A percentile compares a stretch with the other conserved stretches of the same genome.
phyloP scores from a whole-genome alignment of 2,329 filamentous ascomycete genomes.

The Colletotrichum sp. region DNA sequence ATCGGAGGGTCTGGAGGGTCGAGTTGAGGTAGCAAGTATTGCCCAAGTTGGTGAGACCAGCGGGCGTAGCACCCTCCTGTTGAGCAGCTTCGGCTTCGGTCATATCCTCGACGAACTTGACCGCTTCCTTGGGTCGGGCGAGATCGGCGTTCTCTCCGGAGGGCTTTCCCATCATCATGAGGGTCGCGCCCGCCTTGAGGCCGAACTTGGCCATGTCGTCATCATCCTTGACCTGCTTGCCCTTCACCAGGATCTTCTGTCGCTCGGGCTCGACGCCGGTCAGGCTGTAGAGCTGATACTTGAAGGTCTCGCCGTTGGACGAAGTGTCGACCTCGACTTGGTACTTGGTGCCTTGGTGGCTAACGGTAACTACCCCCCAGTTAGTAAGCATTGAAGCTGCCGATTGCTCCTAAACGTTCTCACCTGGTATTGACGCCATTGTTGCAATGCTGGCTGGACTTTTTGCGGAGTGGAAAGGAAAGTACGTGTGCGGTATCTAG shows the following conservation, averaged over 20 bases:
- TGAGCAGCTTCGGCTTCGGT: constrained; percentile 89
- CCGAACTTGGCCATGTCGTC: constrained; percentile 82
- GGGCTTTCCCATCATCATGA: constrained; percentile 97
- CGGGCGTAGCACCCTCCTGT: constrained; percentile 82
- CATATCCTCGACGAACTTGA: constrained; percentile 97
- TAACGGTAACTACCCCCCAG: constrained; percentile 74
- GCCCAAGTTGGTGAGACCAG: constrained; percentile 88
- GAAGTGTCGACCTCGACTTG: constrained; percentile 88
- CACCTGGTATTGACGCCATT: constrained; percentile 64
- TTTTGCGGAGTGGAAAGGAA: constrained; percentile 10
- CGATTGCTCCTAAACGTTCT: constrained; percentile 25
- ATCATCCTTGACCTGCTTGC: constrained; percentile 94
- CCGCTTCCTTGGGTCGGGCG: constrained; percentile 76
- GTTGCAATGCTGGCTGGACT: constrained; percentile 4
- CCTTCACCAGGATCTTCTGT: constrained; percentile 95
- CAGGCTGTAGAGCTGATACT: constrained; percentile 92
- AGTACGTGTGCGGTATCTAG: neutral
- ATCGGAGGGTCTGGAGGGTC: constrained; percentile 87
- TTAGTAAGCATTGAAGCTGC: constrained; percentile 26
- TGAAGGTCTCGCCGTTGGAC: constrained; percentile 90
- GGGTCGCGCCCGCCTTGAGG: constrained; percentile 82
- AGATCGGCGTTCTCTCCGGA: constrained; percentile 66
- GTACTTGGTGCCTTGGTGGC: constrained; percentile 94
- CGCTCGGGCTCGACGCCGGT: constrained; percentile 95
- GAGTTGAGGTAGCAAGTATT: constrained; percentile 99